Evolutionary conservation across 345 rosid species (phyloP), one percentile per base, ranked within the genome.

Genomic region (Arabidopsis arenosa): DNA sequence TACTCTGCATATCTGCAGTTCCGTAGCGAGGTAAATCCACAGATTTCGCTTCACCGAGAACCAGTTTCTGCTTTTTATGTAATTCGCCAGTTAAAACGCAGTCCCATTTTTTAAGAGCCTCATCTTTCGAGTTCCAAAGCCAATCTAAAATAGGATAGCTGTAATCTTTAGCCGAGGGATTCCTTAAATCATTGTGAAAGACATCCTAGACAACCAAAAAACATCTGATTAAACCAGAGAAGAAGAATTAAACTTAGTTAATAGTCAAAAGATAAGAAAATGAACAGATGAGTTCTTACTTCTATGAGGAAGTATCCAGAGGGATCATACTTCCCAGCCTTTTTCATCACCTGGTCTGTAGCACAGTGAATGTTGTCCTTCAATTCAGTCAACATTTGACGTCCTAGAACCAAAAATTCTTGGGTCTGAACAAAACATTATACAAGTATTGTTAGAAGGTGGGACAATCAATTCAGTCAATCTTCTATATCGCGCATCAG

Each of bases 241-340:
- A 3, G 44, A 74, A 41, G 15, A 69, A 67, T 28, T 8, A 28
- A 15, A 41, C 28, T 54, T 44, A 14, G 15, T 54, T 36, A 14
- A 4, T 47, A 9, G 8, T 40, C 41, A 58, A 36, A n/a, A 23
- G 59, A 54, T 4, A 39, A 66, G 54, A 40, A 13, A 73, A 59
- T 7, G 15, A 63, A 47, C 10, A 54, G 41, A 48, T 48, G 4
- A 17, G 45, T 66, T 47, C 80, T 78, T 81, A 91, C 98, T 81
- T 92, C 97, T 65, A 94, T 83, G 72, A 92, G 88, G 79, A 94
- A 92, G 85, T 88, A 94, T 76, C 97, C 97, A 28, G 97, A 94
- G 36, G 91, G 89, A 85, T 89, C 92, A 18, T 86, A 76, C 63
- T 32, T 74, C 28, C 84, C 89, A 33, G 95, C 90, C 83, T 83